Conservation (phyloP, 495 filamentous ascomycete species). For the Amphirosellinia nigrospora region DNA sequence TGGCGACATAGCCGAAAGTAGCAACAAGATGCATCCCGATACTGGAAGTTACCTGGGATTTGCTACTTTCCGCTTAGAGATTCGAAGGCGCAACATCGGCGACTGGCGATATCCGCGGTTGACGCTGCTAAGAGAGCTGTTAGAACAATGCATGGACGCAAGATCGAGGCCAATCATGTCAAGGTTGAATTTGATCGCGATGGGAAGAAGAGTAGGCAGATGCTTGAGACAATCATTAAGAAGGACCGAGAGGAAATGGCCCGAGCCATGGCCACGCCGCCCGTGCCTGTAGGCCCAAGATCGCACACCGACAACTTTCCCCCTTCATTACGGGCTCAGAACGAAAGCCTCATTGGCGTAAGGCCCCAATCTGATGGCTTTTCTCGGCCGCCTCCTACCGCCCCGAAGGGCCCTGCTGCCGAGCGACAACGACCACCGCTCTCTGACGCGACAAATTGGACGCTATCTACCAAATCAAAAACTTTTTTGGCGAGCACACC, state of each 20-base stretch:
- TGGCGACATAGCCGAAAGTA: slow-evolving; percentile 86
- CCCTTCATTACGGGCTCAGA: slow-evolving; percentile 2
- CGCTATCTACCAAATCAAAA: slow-evolving; percentile 45
- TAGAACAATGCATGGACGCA: slow-evolving; percentile 66
- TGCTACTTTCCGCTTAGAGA: slow-evolving; percentile 87
- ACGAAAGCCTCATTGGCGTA: slow-evolving; percentile 3
- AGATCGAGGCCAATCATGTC: slow-evolving; percentile 75
- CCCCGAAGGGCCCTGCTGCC: slow-evolving; percentile 85
- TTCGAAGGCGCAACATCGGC: slow-evolving; percentile 52
- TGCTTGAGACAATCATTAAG: slow-evolving; percentile 73
- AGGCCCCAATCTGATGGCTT: slow-evolving; percentile 41
- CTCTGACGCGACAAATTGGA: slow-evolving; percentile 38
- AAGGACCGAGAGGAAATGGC: slow-evolving; percentile 62
- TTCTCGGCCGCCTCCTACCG: slow-evolving; percentile 74
- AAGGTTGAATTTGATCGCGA: slow-evolving; percentile 88
- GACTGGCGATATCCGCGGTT: slow-evolving; percentile 66
- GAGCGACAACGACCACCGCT: slow-evolving; percentile 51
- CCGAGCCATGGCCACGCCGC: slow-evolving; percentile 39
- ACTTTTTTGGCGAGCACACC: slow-evolving; percentile 61
- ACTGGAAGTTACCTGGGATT: slow-evolving; percentile 93
- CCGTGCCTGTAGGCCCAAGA: slow-evolving; percentile 50
- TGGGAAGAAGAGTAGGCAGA: slow-evolving; percentile 74
- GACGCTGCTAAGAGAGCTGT: slow-evolving; percentile 81
- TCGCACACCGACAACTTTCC: background rate
- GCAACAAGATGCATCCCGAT: slow-evolving; percentile 88